Percentiles rank a stretch among this genome's conserved stretches.
phyloP scores from a whole-genome alignment of 306 rosid species.

The Quercus robur region DNA sequence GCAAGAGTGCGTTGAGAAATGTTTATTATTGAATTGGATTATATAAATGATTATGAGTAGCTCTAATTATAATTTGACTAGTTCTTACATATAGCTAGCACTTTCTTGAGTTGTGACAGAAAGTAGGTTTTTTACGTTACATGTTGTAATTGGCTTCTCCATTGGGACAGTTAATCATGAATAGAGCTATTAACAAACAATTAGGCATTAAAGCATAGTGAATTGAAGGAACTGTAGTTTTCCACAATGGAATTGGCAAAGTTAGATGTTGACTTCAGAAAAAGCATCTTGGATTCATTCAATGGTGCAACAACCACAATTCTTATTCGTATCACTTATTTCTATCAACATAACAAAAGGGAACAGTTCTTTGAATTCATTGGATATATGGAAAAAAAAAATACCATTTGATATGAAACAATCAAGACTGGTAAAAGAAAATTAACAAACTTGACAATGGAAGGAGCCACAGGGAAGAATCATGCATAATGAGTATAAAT shows the following conservation, averaged over 20 bases:
- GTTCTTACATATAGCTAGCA: no score
- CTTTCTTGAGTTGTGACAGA: no score
- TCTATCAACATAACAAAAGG: background rate
- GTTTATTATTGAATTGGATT: no score
- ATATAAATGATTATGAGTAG: no score
- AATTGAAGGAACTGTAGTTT: background rate
- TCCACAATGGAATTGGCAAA: slow-evolving; percentile 10
- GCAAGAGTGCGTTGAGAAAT: no score
- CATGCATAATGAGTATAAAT: no score
- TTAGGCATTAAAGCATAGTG: background rate
- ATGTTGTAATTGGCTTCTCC: no score
- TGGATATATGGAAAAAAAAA: background rate
- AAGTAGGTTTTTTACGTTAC: no score
- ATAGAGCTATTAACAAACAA: background rate
- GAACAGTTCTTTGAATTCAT: background rate
- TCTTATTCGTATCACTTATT: background rate
- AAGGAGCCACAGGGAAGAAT: no score
- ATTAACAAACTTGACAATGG: background rate
- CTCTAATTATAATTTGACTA: no score
- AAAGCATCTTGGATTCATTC: background rate
- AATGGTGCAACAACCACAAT: slow-evolving; percentile 4
- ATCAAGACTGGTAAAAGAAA: background rate
- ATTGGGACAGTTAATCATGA: background rate
- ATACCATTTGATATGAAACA: background rate
- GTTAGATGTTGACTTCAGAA: slow-evolving; percentile 11